Evolutionary conservation across 2,329 filamentous ascomycete species (phyloP).

Genomic region (Diaporthe amygdali): DNA sequence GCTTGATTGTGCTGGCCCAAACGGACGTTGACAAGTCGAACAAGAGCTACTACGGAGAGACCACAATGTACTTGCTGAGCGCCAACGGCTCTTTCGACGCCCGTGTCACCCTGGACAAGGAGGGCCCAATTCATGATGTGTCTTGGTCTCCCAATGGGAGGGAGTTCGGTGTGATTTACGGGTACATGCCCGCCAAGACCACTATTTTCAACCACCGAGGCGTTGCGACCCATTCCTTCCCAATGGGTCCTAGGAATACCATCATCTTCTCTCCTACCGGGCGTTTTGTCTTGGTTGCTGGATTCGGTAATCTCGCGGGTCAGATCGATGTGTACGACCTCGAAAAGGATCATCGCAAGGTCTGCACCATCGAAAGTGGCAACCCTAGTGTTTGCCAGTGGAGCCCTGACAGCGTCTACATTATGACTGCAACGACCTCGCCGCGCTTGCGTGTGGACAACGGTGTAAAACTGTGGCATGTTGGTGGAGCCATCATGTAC

Average conservation of each 20-base stretch:
- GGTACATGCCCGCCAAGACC: constrained; percentile 98
- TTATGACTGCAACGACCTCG: constrained; percentile 97
- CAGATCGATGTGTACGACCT: constrained; percentile 98
- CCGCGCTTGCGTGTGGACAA: constrained; percentile 96
- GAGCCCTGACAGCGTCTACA: constrained; percentile 94
- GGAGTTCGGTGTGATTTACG: constrained; percentile 97
- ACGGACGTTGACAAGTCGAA: constrained; percentile 98
- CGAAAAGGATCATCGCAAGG: constrained; percentile 90
- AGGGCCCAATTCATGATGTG: constrained; percentile 50
- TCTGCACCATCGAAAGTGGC: constrained; percentile 91
- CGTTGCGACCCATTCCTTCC: constrained; percentile 82
- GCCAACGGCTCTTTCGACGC: constrained; percentile 92
- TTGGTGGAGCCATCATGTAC: constrained; percentile 88
- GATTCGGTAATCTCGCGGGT: constrained; percentile 95
- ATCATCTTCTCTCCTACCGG: constrained; percentile 94
- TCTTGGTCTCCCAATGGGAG: constrained; percentile 83
- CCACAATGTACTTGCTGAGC: constrained; percentile 92
- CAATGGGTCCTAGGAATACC: constrained; percentile 88
- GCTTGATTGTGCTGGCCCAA: constrained; percentile 91
- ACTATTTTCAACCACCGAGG: constrained; percentile 96
- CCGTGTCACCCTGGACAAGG: constrained; percentile 66
- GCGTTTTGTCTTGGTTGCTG: constrained; percentile 90
- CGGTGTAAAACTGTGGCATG: constrained; percentile 93
- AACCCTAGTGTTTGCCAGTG: constrained; percentile 97
- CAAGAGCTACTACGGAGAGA: constrained; percentile 99